Evolutionary conservation across 768 basidiomycete genomes (phyloP), one percentile per base, ranked within the genome.

Genomic region (Boletus sp.): DNA sequence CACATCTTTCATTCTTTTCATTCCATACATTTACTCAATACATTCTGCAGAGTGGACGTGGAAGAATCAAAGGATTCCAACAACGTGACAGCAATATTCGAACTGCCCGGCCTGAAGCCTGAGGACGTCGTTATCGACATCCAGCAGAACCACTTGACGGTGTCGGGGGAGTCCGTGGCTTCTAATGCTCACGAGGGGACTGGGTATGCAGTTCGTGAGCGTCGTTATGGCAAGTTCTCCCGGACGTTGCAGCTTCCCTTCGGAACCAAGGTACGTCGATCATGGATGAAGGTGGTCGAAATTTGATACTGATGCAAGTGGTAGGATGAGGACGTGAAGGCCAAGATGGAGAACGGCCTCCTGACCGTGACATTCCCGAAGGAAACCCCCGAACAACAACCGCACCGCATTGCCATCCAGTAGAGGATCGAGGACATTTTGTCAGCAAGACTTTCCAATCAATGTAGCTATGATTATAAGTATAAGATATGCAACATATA

Each of bases 331-430:
- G 71, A 78, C 20, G 76, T 81, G 61, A 77, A 76, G 56, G 80
- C 80, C 0, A 66, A 64, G n/a, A 75, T 81, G 75, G 75, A 47
- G 33, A 63, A 80, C 40, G 80, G 78, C 7, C 66, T 83, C 17
- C 62, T 82, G 56, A 71, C 70, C 0, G 71, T 82, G 24, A 75
- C 70, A 15, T 82, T 81, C 71, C 80, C 80, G 15, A 79, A 73
- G 66, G 62, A 69, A 67, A 32, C 4, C 7, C 32, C 71, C 7
- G 80, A 80, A 57, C 54, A 66, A 56, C 73, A 73, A 3, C 74
- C 78, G 15, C 76, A 76, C 69, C 77, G 70, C 51, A 77, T 82
- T 48, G 65, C 67, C 7, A 41, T 63, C 20, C 44, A 59, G 37
- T 52, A 54, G 45, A 33, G 24, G 24, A 3, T 24, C 24, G 24